phyloP scores from a whole-genome alignment of 495 filamentous ascomycete genomes.

The Haplographium delicatum region DNA sequence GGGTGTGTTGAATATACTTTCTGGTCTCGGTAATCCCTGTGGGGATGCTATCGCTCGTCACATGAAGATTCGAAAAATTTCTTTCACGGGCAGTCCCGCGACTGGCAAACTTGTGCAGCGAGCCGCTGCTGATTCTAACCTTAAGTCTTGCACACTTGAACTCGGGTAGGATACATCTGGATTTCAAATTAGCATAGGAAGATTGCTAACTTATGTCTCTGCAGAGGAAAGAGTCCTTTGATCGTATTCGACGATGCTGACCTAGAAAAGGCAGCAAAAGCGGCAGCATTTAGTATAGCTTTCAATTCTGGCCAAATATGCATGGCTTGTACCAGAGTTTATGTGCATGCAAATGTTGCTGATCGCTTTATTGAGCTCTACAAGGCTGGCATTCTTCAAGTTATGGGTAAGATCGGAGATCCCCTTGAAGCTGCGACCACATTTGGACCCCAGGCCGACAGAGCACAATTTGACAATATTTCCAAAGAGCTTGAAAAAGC shows the following conservation, averaged over 20 bases:
- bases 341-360: slow-evolving; percentile 53
- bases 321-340: slow-evolving; percentile 34
- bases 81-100: slow-evolving; percentile 49
- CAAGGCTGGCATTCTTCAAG: too few relatives aligned
- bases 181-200: too few relatives aligned
- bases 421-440: slow-evolving; percentile 36
- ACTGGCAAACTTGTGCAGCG: slow-evolving; percentile 52
- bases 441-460: background rate
- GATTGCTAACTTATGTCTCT: too few relatives aligned
- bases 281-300: slow-evolving; percentile 41
- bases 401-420: slow-evolving; percentile 38
- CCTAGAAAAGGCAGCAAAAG: slow-evolving; percentile 61
- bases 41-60: slow-evolving; percentile 43
- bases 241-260: slow-evolving; percentile 84
- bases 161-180: too few relatives aligned
- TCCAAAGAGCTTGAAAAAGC: too few relatives aligned
- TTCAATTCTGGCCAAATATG: slow-evolving; percentile 38
- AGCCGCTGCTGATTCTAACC: slow-evolving; percentile 49
- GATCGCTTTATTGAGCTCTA: slow-evolving; percentile 34
- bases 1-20: slow-evolving; percentile 51
- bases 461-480: too few relatives aligned
- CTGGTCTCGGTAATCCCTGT: slow-evolving; percentile 44
- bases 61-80: slow-evolving; percentile 49
- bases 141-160: slow-evolving; percentile 92
- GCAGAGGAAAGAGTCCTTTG: slow-evolving; percentile 84